Conservation (phyloP, 441 rosid species). For the Hura crepitans region DNA sequence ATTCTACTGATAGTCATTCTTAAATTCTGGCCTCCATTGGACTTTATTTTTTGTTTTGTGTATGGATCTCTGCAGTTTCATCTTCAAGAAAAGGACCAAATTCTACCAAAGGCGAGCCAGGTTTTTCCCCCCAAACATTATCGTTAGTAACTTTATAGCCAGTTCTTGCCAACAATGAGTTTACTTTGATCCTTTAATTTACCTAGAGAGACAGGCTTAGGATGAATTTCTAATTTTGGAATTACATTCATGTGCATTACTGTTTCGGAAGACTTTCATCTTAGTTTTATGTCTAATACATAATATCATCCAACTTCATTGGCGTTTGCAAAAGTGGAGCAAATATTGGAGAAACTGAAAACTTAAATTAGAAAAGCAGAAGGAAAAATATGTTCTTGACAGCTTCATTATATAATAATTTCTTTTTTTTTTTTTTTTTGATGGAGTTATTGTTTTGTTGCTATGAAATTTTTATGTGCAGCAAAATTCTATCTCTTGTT, state of each 20-base stretch:
- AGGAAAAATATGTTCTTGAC: background rate
- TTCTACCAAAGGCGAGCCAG: slow-evolving; percentile 88
- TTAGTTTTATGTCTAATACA: background rate
- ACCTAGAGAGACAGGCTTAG: too few relatives aligned
- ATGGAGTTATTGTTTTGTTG: background rate
- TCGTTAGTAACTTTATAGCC: background rate
- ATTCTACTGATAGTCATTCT: background rate
- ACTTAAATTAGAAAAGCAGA: background rate
- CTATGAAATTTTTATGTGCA: slow-evolving; percentile 37
- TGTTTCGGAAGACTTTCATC: background rate
- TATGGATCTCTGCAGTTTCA: slow-evolving; percentile 46
- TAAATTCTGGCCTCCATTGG: too few relatives aligned
- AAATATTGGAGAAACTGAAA: background rate
- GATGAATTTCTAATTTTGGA: background rate
- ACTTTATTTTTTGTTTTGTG: background rate
- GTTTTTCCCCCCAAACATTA: slow-evolving; percentile 26
- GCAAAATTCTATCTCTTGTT: slow-evolving; percentile 67
- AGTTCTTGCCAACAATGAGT: too few relatives aligned
- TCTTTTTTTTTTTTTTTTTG: background rate
- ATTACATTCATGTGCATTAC: background rate
- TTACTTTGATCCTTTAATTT: too few relatives aligned
- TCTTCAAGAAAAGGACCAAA: slow-evolving; percentile 68
- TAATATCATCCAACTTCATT: background rate
- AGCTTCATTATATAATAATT: too few relatives aligned
- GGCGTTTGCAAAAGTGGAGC: background rate